Conservation (phyloP, 202 grass and related monocot species). For the Carex arenaria region DNA sequence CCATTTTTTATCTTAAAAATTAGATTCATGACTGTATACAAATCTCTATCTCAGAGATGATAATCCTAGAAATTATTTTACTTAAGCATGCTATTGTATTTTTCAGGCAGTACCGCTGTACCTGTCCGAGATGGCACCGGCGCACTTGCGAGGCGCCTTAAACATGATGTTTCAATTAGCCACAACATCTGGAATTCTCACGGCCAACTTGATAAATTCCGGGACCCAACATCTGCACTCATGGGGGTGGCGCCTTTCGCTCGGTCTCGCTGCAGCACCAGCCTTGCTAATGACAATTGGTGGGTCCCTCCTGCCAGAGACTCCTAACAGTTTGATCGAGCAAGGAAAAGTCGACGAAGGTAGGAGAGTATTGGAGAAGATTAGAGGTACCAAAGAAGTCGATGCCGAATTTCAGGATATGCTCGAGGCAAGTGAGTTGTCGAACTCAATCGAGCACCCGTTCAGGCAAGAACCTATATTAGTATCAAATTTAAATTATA, state of each 20-base stretch:
- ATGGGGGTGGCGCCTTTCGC: slow-evolving; percentile 87
- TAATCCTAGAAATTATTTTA: background rate
- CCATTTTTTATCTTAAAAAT: no score
- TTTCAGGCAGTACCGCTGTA: slow-evolving; percentile 69
- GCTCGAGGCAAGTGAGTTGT: slow-evolving; percentile 74
- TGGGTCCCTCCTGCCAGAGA: slow-evolving; percentile 71
- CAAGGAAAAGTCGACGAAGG: slow-evolving; percentile 45
- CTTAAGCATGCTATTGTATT: background rate
- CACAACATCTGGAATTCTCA: slow-evolving; percentile 82
- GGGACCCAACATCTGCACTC: slow-evolving; percentile 72
- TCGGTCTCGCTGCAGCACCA: slow-evolving; percentile 55
- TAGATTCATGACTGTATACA: no score
- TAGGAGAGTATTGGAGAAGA: slow-evolving; percentile 56
- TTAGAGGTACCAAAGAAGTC: slow-evolving; percentile 64
- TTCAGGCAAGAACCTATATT: slow-evolving; percentile 38
- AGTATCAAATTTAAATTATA: background rate
- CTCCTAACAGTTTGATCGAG: slow-evolving; percentile 87
- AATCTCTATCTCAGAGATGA: no score
- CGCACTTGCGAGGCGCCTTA: slow-evolving; percentile 71
- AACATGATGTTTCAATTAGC: slow-evolving; percentile 99
- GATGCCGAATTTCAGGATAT: slow-evolving; percentile 90
- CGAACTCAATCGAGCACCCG: slow-evolving; percentile 77
- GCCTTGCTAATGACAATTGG: slow-evolving; percentile 69
- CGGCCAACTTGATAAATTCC: slow-evolving; percentile 90
- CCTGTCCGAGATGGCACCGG: slow-evolving; percentile 73